Evolutionary conservation across 2,329 filamentous ascomycete species (phyloP).

Genomic region (Hypomyces rosellus): DNA sequence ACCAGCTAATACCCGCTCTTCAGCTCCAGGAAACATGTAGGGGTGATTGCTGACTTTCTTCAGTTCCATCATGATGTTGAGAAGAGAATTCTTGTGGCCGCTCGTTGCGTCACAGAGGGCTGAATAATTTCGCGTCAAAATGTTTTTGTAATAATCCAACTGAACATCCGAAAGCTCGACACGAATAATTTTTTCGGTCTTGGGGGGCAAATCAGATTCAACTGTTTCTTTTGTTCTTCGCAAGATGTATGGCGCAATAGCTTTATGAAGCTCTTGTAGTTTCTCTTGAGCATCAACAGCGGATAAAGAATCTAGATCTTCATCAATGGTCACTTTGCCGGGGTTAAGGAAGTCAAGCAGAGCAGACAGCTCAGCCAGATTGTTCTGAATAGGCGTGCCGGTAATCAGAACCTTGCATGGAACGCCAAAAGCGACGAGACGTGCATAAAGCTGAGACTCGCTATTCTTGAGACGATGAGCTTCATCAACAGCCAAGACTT

Average conservation of each 20-base stretch:
- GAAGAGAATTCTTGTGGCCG: slow-evolving; percentile 86
- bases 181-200: slow-evolving; percentile 98
- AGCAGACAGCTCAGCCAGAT: slow-evolving; percentile 83
- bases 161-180: slow-evolving; percentile 96
- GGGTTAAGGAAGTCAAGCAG: slow-evolving; percentile 96
- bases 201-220: slow-evolving; percentile 90
- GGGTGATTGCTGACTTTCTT: slow-evolving; percentile 99
- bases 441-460: slow-evolving; percentile 86
- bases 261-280: slow-evolving; percentile 74
- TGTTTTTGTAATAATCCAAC: slow-evolving; percentile 98
- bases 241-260: slow-evolving; percentile 90
- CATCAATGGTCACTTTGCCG: slow-evolving; percentile 85
- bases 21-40: slow-evolving; percentile 93
- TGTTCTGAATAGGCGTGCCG: slow-evolving; percentile 96
- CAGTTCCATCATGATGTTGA: slow-evolving; percentile 99
- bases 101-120: slow-evolving; percentile 85
- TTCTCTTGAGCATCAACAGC: slow-evolving; percentile 80
- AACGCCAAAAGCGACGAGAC: slow-evolving; percentile 77
- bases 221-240: slow-evolving; percentile 96
- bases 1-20: slow-evolving; percentile 79
- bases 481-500: slow-evolving; percentile 93
- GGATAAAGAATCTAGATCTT: slow-evolving; percentile 74
- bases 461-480: slow-evolving; percentile 95
- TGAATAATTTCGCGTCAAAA: slow-evolving; percentile 91
- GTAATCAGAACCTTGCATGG: slow-evolving; percentile 91